A percentile compares a stretch with the other conserved stretches of the same genome.
Conservation (phyloP, 441 rosid species). For the Gossypium armourianum region DNA sequence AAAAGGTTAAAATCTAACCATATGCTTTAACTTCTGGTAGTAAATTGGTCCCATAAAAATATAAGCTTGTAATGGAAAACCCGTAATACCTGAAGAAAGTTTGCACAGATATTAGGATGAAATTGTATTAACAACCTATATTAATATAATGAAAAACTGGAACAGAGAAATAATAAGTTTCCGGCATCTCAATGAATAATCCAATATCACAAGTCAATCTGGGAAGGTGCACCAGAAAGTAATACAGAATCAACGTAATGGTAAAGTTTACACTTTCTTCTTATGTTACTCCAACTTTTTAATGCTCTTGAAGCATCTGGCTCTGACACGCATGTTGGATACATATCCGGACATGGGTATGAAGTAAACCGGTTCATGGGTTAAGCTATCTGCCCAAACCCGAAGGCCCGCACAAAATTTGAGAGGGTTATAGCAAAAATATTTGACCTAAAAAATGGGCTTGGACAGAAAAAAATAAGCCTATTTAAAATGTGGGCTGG, state of each 20-base stretch:
- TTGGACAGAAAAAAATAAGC: no score
- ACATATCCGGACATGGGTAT: neutral
- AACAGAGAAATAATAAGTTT: neutral
- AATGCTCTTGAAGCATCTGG: neutral
- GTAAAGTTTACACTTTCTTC: neutral
- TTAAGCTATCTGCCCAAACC: no score
- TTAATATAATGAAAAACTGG: neutral
- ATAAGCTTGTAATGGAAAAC: conserved; percentile 74
- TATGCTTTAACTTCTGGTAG: conserved; percentile 93
- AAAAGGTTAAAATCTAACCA: conserved; percentile 43
- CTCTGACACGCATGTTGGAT: neutral
- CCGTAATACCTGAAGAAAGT: conserved; percentile 62
- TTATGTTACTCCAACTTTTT: neutral
- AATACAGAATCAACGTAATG: neutral
- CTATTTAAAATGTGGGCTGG: no score
- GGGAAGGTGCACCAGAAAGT: neutral
- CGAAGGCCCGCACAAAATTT: no score
- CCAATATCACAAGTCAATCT: neutral
- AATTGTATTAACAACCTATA: neutral
- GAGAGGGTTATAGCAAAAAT: no score
- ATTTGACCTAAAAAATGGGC: no score
- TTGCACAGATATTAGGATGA: conserved; percentile 20
- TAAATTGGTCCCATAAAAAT: conserved; percentile 96
- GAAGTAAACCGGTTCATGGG: no score
- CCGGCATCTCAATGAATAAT: neutral